Base-by-base conservation (phyloP, 257 asterid species). In the Fraxinus quadrangulata region DNA sequence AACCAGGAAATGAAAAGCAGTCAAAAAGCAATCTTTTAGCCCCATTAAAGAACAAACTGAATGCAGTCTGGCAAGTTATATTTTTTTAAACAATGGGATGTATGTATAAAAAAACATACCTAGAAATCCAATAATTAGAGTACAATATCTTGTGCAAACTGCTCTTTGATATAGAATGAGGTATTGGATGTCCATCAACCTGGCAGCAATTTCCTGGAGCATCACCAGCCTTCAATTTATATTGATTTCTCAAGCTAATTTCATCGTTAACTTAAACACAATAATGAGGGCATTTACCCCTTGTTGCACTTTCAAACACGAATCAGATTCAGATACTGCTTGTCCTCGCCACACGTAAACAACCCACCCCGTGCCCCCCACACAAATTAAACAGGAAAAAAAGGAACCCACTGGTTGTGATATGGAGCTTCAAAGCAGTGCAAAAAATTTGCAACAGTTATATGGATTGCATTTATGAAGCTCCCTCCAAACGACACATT, bases 141-240 rank as follows among this genome's bases (percentile, higher is more conserved):
- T 24, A 21, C 6, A 23, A 54, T 9, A 28, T 23, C 30, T n/a
- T 10, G 2, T 6, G 33, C 34, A 10, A 59, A 11, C 68, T 63
- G 16, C 68, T 9, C 68, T 21, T 24, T 21, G 33, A 24, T 24
- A 63, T 63, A 63, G 33, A 24, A 63, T 63, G 68, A 21, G 33
- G 33, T 63, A 63, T 21, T 63, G 31, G 68, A 21, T 23, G 68
- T 63, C 68, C 68, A 63, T 63, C 68, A 7, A 23, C 33, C 17
- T 63, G 34, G 14, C 30, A 59, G 67, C 67, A 59, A 59, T 59
- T 59, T 59, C 30, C 67, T n/a, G 67, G 68, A 63, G 68, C 68
- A 63, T 63, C 66, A 24, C 31, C 17, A 63, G 26, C 68, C 68
- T 63, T 63, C 67, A 63, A 63, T 63, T 23, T 5, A 63, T 23